A percentile compares a stretch with the other conserved stretches of the same genome.
These are phyloP conservation scores for Spergularia azorica DNA, from an alignment of 179 eudicot genomes.

Conservation along the genomic window DNA sequence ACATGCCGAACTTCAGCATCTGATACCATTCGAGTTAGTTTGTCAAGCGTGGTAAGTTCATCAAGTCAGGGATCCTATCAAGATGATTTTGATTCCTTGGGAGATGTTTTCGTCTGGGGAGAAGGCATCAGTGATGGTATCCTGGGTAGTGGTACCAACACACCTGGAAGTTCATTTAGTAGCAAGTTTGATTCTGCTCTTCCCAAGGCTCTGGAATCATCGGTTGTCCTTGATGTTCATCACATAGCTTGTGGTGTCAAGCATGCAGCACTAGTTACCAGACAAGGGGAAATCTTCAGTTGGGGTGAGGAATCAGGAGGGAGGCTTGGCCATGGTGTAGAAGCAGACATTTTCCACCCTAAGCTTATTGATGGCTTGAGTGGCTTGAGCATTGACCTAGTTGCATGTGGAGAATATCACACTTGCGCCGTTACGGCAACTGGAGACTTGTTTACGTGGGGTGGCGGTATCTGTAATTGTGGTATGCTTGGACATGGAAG, in stretches of 20 bases:
- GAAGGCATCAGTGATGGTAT: slow-evolving; percentile 69
- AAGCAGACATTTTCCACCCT: slow-evolving; percentile 68
- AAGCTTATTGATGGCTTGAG: slow-evolving; percentile 63
- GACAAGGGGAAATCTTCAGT: slow-evolving; percentile 82
- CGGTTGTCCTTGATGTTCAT: slow-evolving; percentile 75
- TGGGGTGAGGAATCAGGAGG: slow-evolving; percentile 98
- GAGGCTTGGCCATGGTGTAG: slow-evolving; percentile 94
- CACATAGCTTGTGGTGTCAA: slow-evolving; percentile 74
- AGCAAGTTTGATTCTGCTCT: slow-evolving; percentile 54
- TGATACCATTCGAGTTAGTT: slow-evolving; percentile 77
- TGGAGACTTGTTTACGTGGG: slow-evolving; percentile 91
- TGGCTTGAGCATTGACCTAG: slow-evolving; percentile 58
- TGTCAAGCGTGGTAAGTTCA: slow-evolving; percentile 90
- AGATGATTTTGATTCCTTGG: slow-evolving; percentile 83
- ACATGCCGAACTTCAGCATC: slow-evolving; percentile 57
- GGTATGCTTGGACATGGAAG: slow-evolving; percentile 86
- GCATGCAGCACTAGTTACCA: slow-evolving; percentile 81
- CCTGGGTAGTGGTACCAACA: slow-evolving; percentile 61
- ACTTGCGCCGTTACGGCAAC: slow-evolving; percentile 77
- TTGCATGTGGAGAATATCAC: slow-evolving; percentile 87
- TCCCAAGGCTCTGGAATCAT: slow-evolving; percentile 77
- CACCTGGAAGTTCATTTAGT: slow-evolving; percentile 37
- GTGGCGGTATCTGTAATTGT: slow-evolving; percentile 63
- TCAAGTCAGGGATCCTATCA: slow-evolving; percentile 87
- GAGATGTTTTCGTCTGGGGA: slow-evolving; percentile 90